Evolutionary conservation across 2,329 filamentous ascomycete species (phyloP).

Genomic region (Sarocladiaceae sp.): DNA sequence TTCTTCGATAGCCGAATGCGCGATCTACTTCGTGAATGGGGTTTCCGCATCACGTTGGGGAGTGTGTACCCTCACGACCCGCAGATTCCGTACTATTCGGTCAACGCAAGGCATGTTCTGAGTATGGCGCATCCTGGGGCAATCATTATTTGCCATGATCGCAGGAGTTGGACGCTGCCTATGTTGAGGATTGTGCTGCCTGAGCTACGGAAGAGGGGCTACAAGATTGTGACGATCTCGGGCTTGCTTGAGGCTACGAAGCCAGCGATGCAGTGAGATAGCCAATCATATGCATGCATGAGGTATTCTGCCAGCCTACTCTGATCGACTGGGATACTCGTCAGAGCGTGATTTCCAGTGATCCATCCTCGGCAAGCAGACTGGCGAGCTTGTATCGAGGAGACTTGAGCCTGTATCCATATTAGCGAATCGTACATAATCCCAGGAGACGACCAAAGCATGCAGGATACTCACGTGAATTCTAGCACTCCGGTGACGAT

Average conservation of each 20-base stretch:
- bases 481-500: slow-evolving; percentile 27
- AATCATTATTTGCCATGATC: slow-evolving; percentile 83
- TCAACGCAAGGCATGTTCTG: slow-evolving; percentile 76
- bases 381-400: slow-evolving; percentile 26
- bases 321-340: slow-evolving; percentile 6
- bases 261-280: not conserved
- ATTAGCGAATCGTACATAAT: too few species aligned
- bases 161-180: slow-evolving; percentile 74
- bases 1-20: slow-evolving; percentile 75
- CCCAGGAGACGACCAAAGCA: too few species aligned
- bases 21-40: slow-evolving; percentile 51
- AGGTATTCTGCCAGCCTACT: not conserved
- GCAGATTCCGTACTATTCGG: slow-evolving; percentile 64
- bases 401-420: slow-evolving; percentile 23
- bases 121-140: slow-evolving; percentile 74
- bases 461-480: slow-evolving; percentile 25
- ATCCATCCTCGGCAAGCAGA: slow-evolving; percentile 26
- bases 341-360: slow-evolving; percentile 26
- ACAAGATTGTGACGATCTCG: slow-evolving; percentile 66
- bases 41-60: slow-evolving; percentile 73
- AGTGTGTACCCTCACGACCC: slow-evolving; percentile 88
- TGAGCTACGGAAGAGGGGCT: slow-evolving; percentile 65
- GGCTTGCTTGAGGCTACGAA: slow-evolving; percentile 48
- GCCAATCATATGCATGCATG: not conserved
- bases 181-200: slow-evolving; percentile 73